Conservation (phyloP, 75 land plant genomes). For the Sequoiadendron giganteum region DNA sequence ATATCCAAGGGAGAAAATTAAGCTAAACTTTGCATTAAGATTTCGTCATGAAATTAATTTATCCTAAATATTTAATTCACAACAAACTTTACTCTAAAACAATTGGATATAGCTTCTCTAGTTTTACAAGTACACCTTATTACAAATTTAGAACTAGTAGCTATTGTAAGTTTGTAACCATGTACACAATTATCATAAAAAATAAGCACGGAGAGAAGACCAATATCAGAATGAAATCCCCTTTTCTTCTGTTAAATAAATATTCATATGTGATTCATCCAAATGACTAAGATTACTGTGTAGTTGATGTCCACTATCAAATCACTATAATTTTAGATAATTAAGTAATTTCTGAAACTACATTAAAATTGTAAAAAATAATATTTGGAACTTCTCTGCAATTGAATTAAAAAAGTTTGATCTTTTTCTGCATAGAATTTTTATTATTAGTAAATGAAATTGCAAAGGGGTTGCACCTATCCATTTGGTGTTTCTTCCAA, state of each 20-base stretch:
- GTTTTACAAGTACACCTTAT: background rate
- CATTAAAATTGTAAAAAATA: background rate
- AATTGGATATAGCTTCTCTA: background rate
- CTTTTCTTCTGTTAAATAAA: background rate
- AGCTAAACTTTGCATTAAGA: background rate
- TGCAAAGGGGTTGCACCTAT: too few relatives aligned
- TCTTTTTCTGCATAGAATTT: background rate
- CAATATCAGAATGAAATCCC: background rate
- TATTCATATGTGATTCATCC: background rate
- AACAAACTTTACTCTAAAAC: background rate
- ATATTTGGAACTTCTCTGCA: background rate
- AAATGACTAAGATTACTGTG: background rate
- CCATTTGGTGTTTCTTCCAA: too few relatives aligned
- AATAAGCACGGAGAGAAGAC: background rate
- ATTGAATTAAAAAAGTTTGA: too few relatives aligned
- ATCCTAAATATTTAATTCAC: background rate
- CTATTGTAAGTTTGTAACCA: background rate
- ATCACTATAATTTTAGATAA: too few relatives aligned
- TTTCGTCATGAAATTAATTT: background rate
- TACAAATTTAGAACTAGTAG: background rate
- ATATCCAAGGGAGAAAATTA: background rate
- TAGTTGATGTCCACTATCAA: background rate
- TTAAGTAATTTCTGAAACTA: too few relatives aligned
- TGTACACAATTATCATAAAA: background rate
- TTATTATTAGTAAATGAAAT: too few relatives aligned